Evolutionary conservation across 257 asterid genomes (phyloP), one percentile per base, ranked within the genome.

Genomic region (Solanum pimpinellifolium): DNA sequence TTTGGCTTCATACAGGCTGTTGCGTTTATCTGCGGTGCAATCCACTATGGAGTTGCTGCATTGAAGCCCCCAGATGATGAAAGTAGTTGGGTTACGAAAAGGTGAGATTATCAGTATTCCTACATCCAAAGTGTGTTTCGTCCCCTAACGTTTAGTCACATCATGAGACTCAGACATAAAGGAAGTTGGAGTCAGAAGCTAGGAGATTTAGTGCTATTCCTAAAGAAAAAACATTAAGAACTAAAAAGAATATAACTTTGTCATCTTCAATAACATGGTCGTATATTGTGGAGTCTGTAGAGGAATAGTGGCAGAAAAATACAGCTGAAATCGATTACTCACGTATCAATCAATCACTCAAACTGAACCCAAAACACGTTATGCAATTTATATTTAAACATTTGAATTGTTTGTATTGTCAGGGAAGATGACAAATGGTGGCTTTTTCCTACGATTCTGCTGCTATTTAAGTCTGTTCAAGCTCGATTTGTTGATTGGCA

Each of bases 401-500:
- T 81, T 80, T 27, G 46, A 81, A 20, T 74, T 37, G 86, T 60
- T 88, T 89, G 20, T 56, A 62, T 87, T 91, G 85, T 60, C 98
- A 95, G 98, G 99, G 98, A 92, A 88, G 97, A 94, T 35, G 96
- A 93, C 65, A 91, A 91, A 86, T 95, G 98, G 98, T 96, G 98
- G 99, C 90, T 95, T 88, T 90, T 96, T 90, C 99, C 98, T 33
- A 92, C 95, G 1, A 91, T 95, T 89, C 92, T 96, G 91, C 80
- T 96, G 90, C 87, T 95, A 87, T 87, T 93, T 56, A 96, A 96
- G 93, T 91, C 92, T 6, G 86, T 93, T 87, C 98, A 96, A 93
- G 98, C 98, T 86, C 96, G 98, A 84, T 92, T 96, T 76, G 94
- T 94, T 7, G 97, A 96, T 90, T 96, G 99, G 98, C 95, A 95